Percentiles rank a stretch among this genome's conserved stretches.
These are phyloP conservation scores for Leccinum angustisporum DNA, from an alignment of 1,284 basidiomycete genomes.

Conservation along the genomic window DNA sequence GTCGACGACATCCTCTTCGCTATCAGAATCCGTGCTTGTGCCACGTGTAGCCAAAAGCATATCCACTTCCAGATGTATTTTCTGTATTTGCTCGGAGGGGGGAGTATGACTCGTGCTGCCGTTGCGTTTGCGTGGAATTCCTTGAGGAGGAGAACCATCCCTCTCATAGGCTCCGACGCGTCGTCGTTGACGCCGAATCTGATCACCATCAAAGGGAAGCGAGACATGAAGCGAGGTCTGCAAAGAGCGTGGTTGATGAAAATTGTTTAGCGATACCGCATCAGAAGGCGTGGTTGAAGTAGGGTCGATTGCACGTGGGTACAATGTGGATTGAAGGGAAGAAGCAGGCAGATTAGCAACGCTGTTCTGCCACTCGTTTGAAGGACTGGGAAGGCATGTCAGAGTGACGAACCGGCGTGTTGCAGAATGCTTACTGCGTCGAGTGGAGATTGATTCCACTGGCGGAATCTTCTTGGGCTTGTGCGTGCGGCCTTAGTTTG, in stretches of 20 bases:
- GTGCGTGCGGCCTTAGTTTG: constrained; percentile 29
- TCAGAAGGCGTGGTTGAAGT: constrained; percentile 8
- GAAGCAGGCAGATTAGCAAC: constrained; percentile 47
- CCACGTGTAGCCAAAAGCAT: constrained; percentile 31
- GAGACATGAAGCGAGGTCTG: constrained; percentile 15
- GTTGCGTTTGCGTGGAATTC: constrained; percentile 4
- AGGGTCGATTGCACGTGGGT: constrained; percentile 3
- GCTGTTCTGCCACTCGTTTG: constrained; percentile 77
- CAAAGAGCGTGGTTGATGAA: constrained; percentile 5
- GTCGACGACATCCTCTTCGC: constrained; percentile 57
- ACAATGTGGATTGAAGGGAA: constrained; percentile 14
- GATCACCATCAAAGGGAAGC: constrained; percentile 17
- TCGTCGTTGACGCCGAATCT: constrained; percentile 30
- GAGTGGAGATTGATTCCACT: constrained; percentile 37
- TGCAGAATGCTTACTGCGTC: constrained; percentile 50
- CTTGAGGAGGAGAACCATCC: constrained; percentile 9
- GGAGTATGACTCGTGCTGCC: constrained; percentile 23
- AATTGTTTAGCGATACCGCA: constrained; percentile 17
- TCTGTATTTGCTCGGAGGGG: constrained; percentile 4
- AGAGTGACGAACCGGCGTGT: background rate
- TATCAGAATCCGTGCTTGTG: constrained; percentile 37
- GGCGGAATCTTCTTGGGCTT: constrained; percentile 26
- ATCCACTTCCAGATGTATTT: constrained; percentile 17
- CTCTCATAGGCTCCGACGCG: constrained; percentile 3
- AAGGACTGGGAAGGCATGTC: constrained; percentile 48